A percentile compares a stretch with the other conserved stretches of the same genome.
phyloP scores from a whole-genome alignment of 2,329 filamentous ascomycete genomes.

The Fusarium transvaalense region DNA sequence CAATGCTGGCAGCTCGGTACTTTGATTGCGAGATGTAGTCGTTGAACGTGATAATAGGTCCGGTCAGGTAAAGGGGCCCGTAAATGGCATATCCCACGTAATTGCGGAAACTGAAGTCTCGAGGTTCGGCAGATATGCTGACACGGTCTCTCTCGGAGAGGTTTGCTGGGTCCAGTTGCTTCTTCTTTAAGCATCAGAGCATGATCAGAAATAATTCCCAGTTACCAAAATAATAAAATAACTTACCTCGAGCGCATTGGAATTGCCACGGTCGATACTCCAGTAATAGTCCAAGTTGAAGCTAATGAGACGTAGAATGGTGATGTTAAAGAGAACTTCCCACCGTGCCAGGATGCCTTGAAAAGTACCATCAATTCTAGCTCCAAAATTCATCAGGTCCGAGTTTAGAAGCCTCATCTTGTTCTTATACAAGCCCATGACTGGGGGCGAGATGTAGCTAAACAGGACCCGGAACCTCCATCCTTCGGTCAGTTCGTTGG shows the following conservation, averaged over 20 bases:
- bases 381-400: conserved; percentile 70
- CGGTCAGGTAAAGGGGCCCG: conserved; percentile 90
- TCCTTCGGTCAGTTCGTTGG: conserved; percentile 86
- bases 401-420: conserved; percentile 52
- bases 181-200: conserved; percentile 89
- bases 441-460: conserved; percentile 58
- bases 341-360: conserved; percentile 89
- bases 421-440: conserved; percentile 49
- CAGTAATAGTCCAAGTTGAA: conserved; percentile 99
- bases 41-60: conserved; percentile 97
- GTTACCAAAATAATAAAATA: neutral
- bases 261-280: conserved; percentile 75
- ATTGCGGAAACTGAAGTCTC: conserved; percentile 84
- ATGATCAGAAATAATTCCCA: conserved; percentile 17
- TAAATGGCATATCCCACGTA: conserved; percentile 93
- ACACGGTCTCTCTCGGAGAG: conserved; percentile 92
- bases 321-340: conserved; percentile 99
- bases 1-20: conserved; percentile 79
- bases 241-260: conserved; percentile 84
- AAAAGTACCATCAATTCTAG: conserved; percentile 77
- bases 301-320: conserved; percentile 90
- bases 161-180: conserved; percentile 88
- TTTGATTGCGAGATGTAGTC: conserved; percentile 92
- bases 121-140: conserved; percentile 75
- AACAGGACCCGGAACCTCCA: conserved; percentile 79